phyloP scores from a whole-genome alignment of 2,329 filamentous ascomycete genomes.

The Cladosporium sp. region DNA sequence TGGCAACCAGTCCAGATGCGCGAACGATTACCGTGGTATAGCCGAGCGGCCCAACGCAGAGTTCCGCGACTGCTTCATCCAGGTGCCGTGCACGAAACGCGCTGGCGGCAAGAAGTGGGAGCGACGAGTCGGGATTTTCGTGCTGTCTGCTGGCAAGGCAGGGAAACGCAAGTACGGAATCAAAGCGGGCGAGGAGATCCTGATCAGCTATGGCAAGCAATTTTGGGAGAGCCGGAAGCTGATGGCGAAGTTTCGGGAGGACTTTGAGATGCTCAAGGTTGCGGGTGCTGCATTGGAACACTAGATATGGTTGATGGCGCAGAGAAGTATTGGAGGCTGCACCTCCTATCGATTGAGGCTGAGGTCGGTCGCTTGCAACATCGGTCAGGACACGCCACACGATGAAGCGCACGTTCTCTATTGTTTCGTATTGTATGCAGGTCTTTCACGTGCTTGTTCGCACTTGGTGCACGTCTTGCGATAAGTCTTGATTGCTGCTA shows the following conservation, averaged over 20 bases:
- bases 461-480: no score
- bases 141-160: slow-evolving; percentile 46
- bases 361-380: background rate
- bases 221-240: slow-evolving; percentile 31
- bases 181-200: slow-evolving; percentile 46
- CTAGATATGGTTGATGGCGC: slow-evolving; percentile 10
- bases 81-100: slow-evolving; percentile 35
- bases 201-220: slow-evolving; percentile 50
- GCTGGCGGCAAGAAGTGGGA: slow-evolving; percentile 38
- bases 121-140: slow-evolving; percentile 48
- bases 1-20: slow-evolving; percentile 51
- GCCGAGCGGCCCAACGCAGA: slow-evolving; percentile 36
- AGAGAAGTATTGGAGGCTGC: background rate
- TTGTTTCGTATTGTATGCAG: background rate
- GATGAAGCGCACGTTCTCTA: background rate
- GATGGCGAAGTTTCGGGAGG: slow-evolving; percentile 24
- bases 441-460: no score
- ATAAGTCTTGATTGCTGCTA: no score
- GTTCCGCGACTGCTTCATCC: slow-evolving; percentile 34
- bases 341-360: background rate
- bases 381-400: background rate
- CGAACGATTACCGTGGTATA: slow-evolving; percentile 52
- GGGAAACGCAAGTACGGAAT: slow-evolving; percentile 46
- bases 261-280: slow-evolving; percentile 26
- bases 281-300: slow-evolving; percentile 24